Evolutionary conservation across 75 land plant genomes (phyloP), one percentile per base, ranked within the genome.

Genomic region (Ceratopteris richardii): DNA sequence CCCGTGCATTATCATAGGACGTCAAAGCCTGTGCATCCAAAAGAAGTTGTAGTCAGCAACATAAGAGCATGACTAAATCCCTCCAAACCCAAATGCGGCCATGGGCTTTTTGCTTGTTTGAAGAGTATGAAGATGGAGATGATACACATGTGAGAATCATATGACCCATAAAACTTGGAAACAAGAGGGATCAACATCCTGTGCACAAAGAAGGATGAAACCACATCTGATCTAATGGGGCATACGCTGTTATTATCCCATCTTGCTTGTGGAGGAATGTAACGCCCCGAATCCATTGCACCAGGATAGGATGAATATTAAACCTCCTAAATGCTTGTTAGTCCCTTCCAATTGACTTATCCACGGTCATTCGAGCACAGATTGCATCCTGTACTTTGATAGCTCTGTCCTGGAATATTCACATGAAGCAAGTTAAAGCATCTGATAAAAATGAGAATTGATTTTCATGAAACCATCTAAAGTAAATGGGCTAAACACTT

Each of bases 191-290:
- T 46, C 50, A 79, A 72, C 80, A 79, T 67, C 79, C 90, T 70
- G 51, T 66, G 67, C 62, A 74, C 67, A 57, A 74, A 68, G 67
- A 87, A 80, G 77, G 67, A 77, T 70, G 62, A 87, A 88, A 87
- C 84, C 83, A 76, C 88, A 88, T 80, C 82, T 70, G 53, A 66
- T 66, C 60, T 33, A 67, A 53, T 58, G 51, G 24, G 69, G 53
- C 78, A 65, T 93, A 93, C 98, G 85, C 98, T 93, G 98, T 85
- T 86, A 83, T 73, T 80, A 71, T 89, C 98, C 98, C 98, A 93
- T 90, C 90, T 51, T 40, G 73, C 82, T 78, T 82, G 98, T 68
- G 83, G 98, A 29, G 65, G 79, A 66, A 63, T 83, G 83, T 76
- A 89, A 66, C 98, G 96, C 53, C 87, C 85, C 51, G 79, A 80